Evolutionary conservation across 2,329 filamentous ascomycete species (phyloP), one percentile per base, ranked within the genome.

Genomic region (Gyromitra esculenta): DNA sequence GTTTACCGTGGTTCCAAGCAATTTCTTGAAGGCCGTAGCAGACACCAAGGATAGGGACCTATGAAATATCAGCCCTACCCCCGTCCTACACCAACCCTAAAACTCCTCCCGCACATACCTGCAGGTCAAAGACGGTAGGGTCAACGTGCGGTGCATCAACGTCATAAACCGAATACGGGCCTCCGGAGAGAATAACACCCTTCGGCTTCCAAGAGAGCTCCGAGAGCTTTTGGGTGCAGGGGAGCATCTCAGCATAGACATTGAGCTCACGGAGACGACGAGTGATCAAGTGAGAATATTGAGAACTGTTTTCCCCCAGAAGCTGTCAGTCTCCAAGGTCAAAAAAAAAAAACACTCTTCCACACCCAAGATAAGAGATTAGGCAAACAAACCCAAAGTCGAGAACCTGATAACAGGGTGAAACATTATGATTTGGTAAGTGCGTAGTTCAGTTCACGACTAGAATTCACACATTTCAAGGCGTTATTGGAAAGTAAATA

Each of bases 181-280:
- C 90, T 78, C 91, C 91, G 7, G 89, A 91, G 8, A 94, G 85
- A 73, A 97, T 91, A 79, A 98, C 90, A 80, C 94, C 95, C 82
- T 91, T 92, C 21, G 95, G 95, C 82, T 90, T 93, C 86, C 88
- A 97, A 60, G 86, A 83, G 43, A 97, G 87, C 72, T 96, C 92
- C 5, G 88, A 85, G 25, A 96, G 84, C 86, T 95, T 95, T 81
- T 91, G 90, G 59, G 91, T 96, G 84, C 94, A 97, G 25, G 92
- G 92, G 56, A 96, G 89, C 90, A 97, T 91, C 85, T 97, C 94
- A 77, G 90, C 90, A 86, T 92, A 97, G 83, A 96, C 88, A 85
- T 91, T 91, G 84, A 96, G 88, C 81, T 91, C 89, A 80, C 93
- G 88, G 37, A 96, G 87, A 43, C 92, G 89, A 70, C 92, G 87